Base-by-base conservation (phyloP, 768 basidiomycete genomes). In the Calocybe indica region DNA sequence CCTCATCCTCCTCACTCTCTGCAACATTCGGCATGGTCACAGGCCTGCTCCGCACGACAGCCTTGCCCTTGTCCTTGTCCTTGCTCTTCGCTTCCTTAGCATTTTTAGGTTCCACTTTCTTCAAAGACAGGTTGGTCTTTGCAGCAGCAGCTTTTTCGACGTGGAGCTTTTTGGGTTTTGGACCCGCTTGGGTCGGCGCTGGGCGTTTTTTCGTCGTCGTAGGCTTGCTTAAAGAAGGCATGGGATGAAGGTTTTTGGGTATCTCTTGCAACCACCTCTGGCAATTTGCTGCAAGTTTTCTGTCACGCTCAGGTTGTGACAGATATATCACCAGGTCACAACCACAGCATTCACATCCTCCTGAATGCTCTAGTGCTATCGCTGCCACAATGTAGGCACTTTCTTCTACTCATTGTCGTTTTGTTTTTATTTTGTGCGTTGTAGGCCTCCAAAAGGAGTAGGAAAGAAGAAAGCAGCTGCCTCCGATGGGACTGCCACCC, bases 141-240 rank as follows among this genome's bases (percentile, higher is more conserved):
- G 22, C 22, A 4, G 22, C 22, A 22, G 22, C 22, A 22, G 22
- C 22, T 22, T 22, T 50, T 54, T 57, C 36, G 5, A 73, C 50
- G 51, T 75, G 76, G 1, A 62, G 58, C 60, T 80, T 84, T 67
- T 87, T 85, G 15, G 65, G 9, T 46, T 68, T 71, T 4, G 74
- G 72, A 7, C 77, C 76, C 33, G 63, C 62, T 54, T 79, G 76
- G 2, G 72, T 64, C 0, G 64, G 29, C 1, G 78, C 73, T 9
- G 69, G 52, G 42, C 84, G 69, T 58, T 83, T 88, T 60, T 74
- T 80, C 32, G 61, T 50, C 46, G 52, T 54, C 22, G 22, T 22
- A 56, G 74, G 80, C 52, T 63, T 64, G 33, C 59, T 37, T 15
- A 69, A 64, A 22, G 72, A 63, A 75, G 76, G 76, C 45, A 30